A percentile compares a stretch with the other conserved stretches of the same genome.
Evolutionary conservation across 2,329 filamentous ascomycete species (phyloP).

Genomic region (Cercospora beticola): DNA sequence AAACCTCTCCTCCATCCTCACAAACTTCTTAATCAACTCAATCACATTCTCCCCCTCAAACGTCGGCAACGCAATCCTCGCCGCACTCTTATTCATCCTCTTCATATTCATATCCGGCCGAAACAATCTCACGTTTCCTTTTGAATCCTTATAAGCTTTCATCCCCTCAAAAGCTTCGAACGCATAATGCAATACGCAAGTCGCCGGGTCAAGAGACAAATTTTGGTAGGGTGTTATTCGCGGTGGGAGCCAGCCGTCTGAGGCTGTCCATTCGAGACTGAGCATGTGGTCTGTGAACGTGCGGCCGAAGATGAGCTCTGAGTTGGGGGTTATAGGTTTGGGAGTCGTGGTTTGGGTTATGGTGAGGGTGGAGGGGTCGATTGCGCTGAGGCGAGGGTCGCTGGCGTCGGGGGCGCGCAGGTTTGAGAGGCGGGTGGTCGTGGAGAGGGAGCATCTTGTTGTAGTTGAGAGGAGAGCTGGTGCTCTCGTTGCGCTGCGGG

Average conservation of each 20-base stretch:
- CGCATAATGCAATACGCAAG: constrained; percentile 97
- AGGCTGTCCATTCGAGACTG: constrained; percentile 85
- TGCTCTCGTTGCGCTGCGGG: constrained; percentile 4
- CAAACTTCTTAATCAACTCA: constrained; percentile 77
- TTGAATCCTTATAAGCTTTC: constrained; percentile 94
- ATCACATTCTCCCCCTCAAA: constrained; percentile 74
- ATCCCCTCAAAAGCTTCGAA: constrained; percentile 99
- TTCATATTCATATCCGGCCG: constrained; percentile 95
- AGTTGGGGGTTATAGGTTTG: constrained; percentile 69
- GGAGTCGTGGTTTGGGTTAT: constrained; percentile 74
- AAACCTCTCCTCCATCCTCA: constrained; percentile 79
- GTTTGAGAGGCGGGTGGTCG: constrained; percentile 35
- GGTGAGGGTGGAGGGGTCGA: constrained; percentile 75
- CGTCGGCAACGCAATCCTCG: constrained; percentile 88
- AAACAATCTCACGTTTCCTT: constrained; percentile 80
- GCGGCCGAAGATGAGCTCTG: constrained; percentile 85
- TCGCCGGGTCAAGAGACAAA: constrained; percentile 91
- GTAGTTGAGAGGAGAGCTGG: neutral
- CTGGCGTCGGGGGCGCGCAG: constrained; percentile 49
- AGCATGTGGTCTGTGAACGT: constrained; percentile 99
- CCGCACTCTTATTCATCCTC: constrained; percentile 85
- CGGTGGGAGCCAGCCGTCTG: constrained; percentile 78
- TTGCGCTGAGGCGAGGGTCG: constrained; percentile 58
- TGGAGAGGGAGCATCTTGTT: neutral
- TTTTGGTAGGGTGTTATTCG: constrained; percentile 93